Conservation (phyloP, 2,329 filamentous ascomycete species). For the Trichophyton equinum region DNA sequence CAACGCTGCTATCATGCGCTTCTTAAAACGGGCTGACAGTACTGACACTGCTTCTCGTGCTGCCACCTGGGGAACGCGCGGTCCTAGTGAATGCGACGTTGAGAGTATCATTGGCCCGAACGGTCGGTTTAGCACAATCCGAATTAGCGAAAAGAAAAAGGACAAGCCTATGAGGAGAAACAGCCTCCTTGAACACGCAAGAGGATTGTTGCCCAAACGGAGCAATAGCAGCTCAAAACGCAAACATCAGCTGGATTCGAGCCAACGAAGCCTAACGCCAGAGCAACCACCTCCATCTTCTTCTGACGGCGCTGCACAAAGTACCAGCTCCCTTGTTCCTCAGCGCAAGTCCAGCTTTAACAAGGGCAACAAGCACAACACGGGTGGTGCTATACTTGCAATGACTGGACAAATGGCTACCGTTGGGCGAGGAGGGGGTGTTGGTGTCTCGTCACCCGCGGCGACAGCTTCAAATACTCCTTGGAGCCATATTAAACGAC, state of each 20-base stretch:
- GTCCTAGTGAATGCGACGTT: conserved; percentile 41
- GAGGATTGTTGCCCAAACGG: conserved; percentile 30
- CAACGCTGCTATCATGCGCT: conserved; percentile 44
- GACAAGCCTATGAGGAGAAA: conserved; percentile 30
- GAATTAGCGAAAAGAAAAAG: conserved; percentile 20
- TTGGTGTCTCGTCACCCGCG: conserved; percentile 37
- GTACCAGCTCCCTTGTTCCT: conserved; percentile 19
- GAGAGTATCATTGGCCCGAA: conserved; percentile 34
- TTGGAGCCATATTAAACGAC: conserved; percentile 37
- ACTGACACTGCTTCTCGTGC: conserved; percentile 42
- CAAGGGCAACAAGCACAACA: conserved; percentile 29
- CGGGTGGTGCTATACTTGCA: conserved; percentile 30
- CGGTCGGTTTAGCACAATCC: conserved; percentile 9
- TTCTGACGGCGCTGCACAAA: not conserved
- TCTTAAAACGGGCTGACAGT: conserved; percentile 37
- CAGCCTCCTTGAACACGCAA: conserved; percentile 33
- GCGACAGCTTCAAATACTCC: conserved; percentile 20
- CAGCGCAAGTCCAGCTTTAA: conserved; percentile 29
- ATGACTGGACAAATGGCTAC: conserved; percentile 36
- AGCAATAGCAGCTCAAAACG: conserved; percentile 38
- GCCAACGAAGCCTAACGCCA: conserved; percentile 8
- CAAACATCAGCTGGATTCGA: conserved; percentile 18
- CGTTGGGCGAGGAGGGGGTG: conserved; percentile 43
- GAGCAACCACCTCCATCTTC: not conserved
- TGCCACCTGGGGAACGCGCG: conserved; percentile 43